phyloP scores from a whole-genome alignment of 2,329 filamentous ascomycete species.

The Botrytis pseudocinerea region DNA sequence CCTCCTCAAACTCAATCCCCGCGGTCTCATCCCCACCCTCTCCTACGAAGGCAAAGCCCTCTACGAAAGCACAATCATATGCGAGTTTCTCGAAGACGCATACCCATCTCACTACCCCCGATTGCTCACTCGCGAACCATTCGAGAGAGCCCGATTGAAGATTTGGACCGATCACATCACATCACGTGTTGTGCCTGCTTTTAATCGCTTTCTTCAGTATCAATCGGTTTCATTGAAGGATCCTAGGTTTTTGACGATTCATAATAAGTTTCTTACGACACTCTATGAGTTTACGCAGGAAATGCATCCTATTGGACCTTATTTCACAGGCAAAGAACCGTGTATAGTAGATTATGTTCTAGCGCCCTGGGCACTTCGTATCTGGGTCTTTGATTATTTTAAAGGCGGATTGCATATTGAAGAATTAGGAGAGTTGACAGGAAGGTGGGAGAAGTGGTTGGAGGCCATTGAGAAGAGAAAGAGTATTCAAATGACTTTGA shows the following conservation, averaged over 20 bases:
- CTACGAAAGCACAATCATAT: constrained; percentile 72
- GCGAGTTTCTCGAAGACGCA: constrained; percentile 74
- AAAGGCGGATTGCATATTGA: constrained; percentile 60
- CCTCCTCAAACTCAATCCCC: constrained; percentile 70
- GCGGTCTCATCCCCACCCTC: constrained; percentile 73
- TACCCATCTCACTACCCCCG: constrained; percentile 51
- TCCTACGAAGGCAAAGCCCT: constrained; percentile 58
- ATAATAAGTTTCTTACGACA: constrained; percentile 57
- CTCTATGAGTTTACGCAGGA: constrained; percentile 62
- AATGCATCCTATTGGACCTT: constrained; percentile 63
- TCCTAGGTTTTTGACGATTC: constrained; percentile 50
- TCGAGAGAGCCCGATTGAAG: constrained; percentile 62
- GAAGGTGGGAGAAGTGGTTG: constrained; percentile 64
- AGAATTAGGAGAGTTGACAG: constrained; percentile 55
- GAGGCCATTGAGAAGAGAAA: constrained; percentile 57
- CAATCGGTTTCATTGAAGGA: constrained; percentile 51
- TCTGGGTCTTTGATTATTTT: constrained; percentile 76
- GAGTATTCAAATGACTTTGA: constrained; percentile 68
- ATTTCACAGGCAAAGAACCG: constrained; percentile 65
- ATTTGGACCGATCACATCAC: constrained; percentile 74
- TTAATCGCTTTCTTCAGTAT: constrained; percentile 63
- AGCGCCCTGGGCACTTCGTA: constrained; percentile 69
- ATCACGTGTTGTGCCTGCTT: constrained; percentile 65
- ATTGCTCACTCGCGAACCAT: constrained; percentile 62
- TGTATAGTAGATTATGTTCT: constrained; percentile 69